Evolutionary conservation across 768 basidiomycete genomes (phyloP).

Genomic region (Bullera alba): DNA sequence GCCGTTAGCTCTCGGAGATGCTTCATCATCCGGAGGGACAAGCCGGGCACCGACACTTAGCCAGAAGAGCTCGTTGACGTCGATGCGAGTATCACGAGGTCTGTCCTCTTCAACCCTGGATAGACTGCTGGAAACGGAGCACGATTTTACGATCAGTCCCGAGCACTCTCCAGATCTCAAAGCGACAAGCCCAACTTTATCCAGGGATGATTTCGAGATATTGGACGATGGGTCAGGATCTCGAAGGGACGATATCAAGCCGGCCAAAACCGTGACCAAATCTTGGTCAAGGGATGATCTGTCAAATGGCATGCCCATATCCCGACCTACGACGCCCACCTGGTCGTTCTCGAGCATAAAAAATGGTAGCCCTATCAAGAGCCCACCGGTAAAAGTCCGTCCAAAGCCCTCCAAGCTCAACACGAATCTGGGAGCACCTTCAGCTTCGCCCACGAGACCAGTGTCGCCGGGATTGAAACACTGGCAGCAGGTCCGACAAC

Average conservation of each 20-base stretch:
- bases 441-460: constrained; percentile 16
- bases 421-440: constrained; percentile 17
- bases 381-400: constrained; percentile 11
- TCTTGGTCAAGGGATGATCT: not conserved
- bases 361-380: not conserved
- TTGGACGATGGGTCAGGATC: too few species aligned
- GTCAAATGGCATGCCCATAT: not conserved
- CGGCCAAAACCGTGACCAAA: not conserved
- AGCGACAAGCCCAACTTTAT: not conserved
- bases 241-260: not conserved
- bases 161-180: constrained; percentile 10
- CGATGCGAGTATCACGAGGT: not conserved
- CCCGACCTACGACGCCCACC: not conserved
- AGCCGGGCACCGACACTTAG: too few species aligned
- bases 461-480: constrained; percentile 35
- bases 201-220: too few species aligned
- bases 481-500: constrained; percentile 37
- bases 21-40: too few species aligned
- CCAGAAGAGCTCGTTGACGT: too few species aligned
- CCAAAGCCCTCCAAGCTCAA: constrained; percentile 28
- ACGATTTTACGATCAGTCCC: constrained; percentile 19
- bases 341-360: not conserved
- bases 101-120: constrained; percentile 14
- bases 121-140: constrained; percentile 12
- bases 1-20: too few species aligned